phyloP scores from a whole-genome alignment of 2,329 filamentous ascomycete species.

The Cytospora leucostoma region DNA sequence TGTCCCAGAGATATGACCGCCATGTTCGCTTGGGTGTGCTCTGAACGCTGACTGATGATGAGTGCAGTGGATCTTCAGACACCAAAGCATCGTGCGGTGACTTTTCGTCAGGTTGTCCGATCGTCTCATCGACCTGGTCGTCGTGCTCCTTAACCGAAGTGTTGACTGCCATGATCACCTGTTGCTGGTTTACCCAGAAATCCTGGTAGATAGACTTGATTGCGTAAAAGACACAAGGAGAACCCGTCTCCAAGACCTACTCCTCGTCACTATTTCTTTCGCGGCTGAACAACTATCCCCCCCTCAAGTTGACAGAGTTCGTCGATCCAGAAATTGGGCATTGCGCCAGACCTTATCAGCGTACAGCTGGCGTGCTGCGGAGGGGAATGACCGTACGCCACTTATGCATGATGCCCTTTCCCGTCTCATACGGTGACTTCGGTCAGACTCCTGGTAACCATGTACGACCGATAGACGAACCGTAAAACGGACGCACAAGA shows the following conservation, averaged over 20 bases:
- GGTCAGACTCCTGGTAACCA: neutral
- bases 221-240: neutral
- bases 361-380: slow-evolving; percentile 16
- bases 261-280: neutral
- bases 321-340: neutral
- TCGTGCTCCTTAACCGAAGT: slow-evolving; percentile 1
- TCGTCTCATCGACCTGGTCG: neutral
- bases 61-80: slow-evolving; percentile 3
- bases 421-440: neutral
- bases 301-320: neutral
- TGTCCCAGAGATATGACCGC: slow-evolving; percentile 53
- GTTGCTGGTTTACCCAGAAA: neutral
- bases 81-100: neutral
- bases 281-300: neutral
- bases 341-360: neutral
- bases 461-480: neutral
- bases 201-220: neutral
- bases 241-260: neutral
- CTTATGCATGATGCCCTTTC: neutral
- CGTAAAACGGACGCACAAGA: neutral
- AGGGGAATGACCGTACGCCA: slow-evolving; percentile 8
- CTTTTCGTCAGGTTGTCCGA: slow-evolving; percentile 6
- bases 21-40: slow-evolving; percentile 43
- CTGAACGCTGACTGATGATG: slow-evolving; percentile 23
- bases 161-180: neutral